Evolutionary conservation across 2,329 filamentous ascomycete species (phyloP), one percentile per base, ranked within the genome.

Genomic region (Penicillium brasilianum): DNA sequence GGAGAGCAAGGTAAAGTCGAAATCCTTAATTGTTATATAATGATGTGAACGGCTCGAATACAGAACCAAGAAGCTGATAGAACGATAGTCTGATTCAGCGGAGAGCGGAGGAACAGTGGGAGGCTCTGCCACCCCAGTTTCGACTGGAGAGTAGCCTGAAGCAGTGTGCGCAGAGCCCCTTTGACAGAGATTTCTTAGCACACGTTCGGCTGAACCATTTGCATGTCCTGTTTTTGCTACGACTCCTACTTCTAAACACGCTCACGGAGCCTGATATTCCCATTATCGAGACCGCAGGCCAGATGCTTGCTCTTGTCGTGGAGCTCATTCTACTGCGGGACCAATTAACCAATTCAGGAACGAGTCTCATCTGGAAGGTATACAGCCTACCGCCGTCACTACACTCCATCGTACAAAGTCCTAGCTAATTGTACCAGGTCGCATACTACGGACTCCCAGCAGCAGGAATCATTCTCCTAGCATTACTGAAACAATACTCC

Each of bases 391-490:
- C 16, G 18, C 16, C 28, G 30, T 20, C 20, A 32, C 30, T 49
- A 13, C 30, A 18, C 2, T 9, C 9, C 18, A 16, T 25, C 9
- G 4, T 25, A 46, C 5, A 48, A 16, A 10, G 7, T n/a, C 14
- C 4, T 30, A 7, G 14, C 14, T 48, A 48, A 48, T 8, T 7
- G 16, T 14, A 39, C 16, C 16, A 72, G 70, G 66, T 74, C 6
- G 68, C 67, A 13, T 66, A 72, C 34, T 72, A 73, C 37, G 70
- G 70, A 13, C 72, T 73, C 7, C 72, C 72, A 5, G 71, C 70
- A 1, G 71, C 69, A 3, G 72, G 70, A 16, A 73, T 73, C 0
- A 60, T 74, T 20, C 69, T 72, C 10, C 64, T 74, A 1, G 69
- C 72, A 2, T 59, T 74, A 30, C 60, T 74, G 1, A 67, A 69